Evolutionary conservation across 768 basidiomycete genomes (phyloP).

Genomic region (Hortiboletus campestris): DNA sequence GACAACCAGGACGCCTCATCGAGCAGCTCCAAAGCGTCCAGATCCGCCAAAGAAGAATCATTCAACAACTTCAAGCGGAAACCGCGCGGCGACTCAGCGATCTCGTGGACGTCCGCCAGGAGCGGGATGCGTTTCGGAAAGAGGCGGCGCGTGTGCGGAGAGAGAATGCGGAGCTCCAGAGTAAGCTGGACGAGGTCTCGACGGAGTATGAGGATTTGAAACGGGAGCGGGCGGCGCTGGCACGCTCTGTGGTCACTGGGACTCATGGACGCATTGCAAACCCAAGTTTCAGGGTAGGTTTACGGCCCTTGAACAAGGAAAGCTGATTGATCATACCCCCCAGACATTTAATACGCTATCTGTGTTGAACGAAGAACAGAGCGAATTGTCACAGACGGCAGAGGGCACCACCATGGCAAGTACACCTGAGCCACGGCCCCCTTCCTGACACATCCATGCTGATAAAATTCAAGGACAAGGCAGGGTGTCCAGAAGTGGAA

Average conservation of each 20-base stretch:
- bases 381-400: neutral
- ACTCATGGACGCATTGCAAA: neutral
- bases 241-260: conserved; percentile 4
- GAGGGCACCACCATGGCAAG: neutral
- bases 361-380: conserved; percentile 4
- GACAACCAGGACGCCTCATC: conserved; percentile 13
- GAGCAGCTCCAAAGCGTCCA: conserved; percentile 28
- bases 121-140: conserved; percentile 25
- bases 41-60: conserved; percentile 22
- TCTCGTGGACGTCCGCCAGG: conserved; percentile 27
- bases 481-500: neutral
- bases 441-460: neutral
- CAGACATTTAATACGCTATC: conserved; percentile 7
- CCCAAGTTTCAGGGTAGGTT: conserved; percentile 11
- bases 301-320: neutral
- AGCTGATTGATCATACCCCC: neutral
- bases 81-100: conserved; percentile 21
- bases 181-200: conserved; percentile 17
- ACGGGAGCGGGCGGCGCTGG: conserved; percentile 18
- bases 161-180: conserved; percentile 22
- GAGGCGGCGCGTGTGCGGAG: conserved; percentile 21
- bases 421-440: neutral
- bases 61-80: conserved; percentile 29
- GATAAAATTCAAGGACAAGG: conserved; percentile 12
- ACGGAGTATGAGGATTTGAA: conserved; percentile 23